Evolutionary conservation across 345 rosid genomes (phyloP).

Genomic region (Passiflora organensis): DNA sequence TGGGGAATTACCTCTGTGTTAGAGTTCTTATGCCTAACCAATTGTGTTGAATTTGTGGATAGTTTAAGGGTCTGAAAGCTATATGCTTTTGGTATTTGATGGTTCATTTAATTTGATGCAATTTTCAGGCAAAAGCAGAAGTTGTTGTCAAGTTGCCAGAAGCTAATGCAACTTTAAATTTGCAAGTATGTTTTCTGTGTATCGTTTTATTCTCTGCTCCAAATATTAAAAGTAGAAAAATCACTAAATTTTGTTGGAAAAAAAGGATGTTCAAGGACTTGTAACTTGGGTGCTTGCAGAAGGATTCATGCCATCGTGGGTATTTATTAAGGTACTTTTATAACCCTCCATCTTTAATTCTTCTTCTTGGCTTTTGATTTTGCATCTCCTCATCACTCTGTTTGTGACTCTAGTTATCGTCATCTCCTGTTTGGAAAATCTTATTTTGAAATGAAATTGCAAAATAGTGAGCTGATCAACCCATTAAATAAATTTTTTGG

Average conservation of each 20-base stretch:
- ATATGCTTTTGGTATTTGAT: not conserved
- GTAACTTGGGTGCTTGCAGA: constrained; percentile 97
- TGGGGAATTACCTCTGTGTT: no score
- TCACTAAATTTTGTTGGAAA: constrained; percentile 13
- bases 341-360: not conserved
- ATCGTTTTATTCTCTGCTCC: not conserved
- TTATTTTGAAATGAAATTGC: no score
- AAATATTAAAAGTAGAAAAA: not conserved
- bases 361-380: no score
- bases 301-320: constrained; percentile 92
- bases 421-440: no score
- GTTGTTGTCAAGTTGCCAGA: constrained; percentile 61
- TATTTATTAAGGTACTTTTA: constrained; percentile 67
- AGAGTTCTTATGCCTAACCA: no score
- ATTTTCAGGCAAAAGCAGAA: constrained; percentile 76
- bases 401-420: not conserved
- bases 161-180: constrained; percentile 49
- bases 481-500: not conserved
- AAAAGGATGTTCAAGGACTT: constrained; percentile 89
- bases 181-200: constrained; percentile 43
- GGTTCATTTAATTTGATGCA: not conserved
- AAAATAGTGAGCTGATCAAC: no score
- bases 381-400: no score
- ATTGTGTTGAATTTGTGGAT: not conserved
- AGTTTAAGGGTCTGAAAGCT: not conserved